phyloP scores from a whole-genome alignment of 257 asterid species.

The Osmanthus fragrans region DNA sequence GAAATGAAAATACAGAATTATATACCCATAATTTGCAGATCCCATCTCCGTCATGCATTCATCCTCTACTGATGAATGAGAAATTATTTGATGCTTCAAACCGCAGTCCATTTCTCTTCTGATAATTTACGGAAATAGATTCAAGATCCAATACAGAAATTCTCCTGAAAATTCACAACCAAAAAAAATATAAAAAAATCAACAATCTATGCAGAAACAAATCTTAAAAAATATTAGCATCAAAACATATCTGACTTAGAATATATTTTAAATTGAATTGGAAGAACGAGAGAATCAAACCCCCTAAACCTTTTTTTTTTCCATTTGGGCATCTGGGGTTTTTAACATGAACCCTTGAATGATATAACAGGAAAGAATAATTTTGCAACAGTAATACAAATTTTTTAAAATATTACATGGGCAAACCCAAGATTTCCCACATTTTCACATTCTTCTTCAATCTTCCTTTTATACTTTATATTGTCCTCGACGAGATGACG shows the following conservation, averaged over 20 bases:
- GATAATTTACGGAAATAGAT: neutral
- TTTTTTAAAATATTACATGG: neutral
- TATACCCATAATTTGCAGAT: slow-evolving; percentile 48
- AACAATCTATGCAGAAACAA: neutral
- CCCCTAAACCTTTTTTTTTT: neutral
- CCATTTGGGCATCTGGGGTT: neutral
- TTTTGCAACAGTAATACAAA: neutral
- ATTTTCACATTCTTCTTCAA: neutral
- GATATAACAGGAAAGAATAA: neutral
- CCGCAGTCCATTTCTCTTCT: slow-evolving; percentile 34
- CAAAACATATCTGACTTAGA: neutral
- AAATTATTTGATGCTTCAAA: slow-evolving; percentile 16
- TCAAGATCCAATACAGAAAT: neutral
- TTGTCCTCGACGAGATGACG: neutral
- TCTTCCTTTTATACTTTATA: neutral
- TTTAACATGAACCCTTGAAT: neutral
- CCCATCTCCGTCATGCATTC: slow-evolving; percentile 34
- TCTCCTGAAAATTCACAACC: slow-evolving; percentile 27
- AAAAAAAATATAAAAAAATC: neutral
- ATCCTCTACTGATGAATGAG: slow-evolving; percentile 20
- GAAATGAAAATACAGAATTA: neutral
- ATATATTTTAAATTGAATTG: neutral
- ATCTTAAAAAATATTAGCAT: slow-evolving; percentile 1
- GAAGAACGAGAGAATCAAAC: slow-evolving; percentile 11
- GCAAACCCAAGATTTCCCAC: neutral